Percentiles rank a stretch among this genome's conserved stretches.
Evolutionary conservation across 257 asterid species (phyloP).

Genomic region (Solanum gandarillasii): DNA sequence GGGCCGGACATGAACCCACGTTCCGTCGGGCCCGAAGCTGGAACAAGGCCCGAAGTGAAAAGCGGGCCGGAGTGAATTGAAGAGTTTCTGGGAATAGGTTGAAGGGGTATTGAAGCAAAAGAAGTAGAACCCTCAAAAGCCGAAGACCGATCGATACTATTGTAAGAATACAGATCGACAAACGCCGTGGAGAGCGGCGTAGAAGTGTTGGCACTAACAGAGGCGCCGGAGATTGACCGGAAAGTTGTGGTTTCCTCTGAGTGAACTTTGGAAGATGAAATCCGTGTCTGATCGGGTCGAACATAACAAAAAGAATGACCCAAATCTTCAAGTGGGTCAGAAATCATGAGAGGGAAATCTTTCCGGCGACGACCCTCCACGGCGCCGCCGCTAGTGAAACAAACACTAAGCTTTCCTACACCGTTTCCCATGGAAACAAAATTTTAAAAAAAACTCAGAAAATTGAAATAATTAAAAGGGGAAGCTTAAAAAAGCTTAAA

Average conservation of each 20-base stretch:
- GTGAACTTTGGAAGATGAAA: constrained; percentile 54
- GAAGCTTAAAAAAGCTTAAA: background rate
- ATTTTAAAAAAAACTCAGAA: too few species aligned
- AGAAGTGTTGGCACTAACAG: constrained; percentile 88
- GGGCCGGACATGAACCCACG: constrained; percentile 86
- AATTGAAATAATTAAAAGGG: background rate
- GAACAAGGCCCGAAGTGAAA: constrained; percentile 26
- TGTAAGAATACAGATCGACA: constrained; percentile 47
- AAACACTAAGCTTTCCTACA: constrained; percentile 64
- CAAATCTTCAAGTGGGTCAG: constrained; percentile 76
- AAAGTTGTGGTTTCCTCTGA: constrained; percentile 55
- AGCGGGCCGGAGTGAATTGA: constrained; percentile 54
- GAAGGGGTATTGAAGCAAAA: constrained; percentile 79
- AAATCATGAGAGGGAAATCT: constrained; percentile 25
- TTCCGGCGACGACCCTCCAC: constrained; percentile 44
- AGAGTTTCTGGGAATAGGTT: constrained; percentile 61
- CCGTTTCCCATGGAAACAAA: constrained; percentile 78
- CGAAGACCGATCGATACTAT: constrained; percentile 56
- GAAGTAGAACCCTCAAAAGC: constrained; percentile 88
- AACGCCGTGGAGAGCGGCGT: constrained; percentile 83
- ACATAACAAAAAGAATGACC: constrained; percentile 94
- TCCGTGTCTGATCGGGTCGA: constrained; percentile 49
- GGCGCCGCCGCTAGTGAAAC: constrained; percentile 50
- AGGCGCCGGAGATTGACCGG: constrained; percentile 79
- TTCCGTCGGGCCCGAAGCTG: constrained; percentile 61